These are phyloP conservation scores for Plasmodium knowlesi DNA, from an alignment of 169 alveolate genomes.

Conservation along the genomic window DNA sequence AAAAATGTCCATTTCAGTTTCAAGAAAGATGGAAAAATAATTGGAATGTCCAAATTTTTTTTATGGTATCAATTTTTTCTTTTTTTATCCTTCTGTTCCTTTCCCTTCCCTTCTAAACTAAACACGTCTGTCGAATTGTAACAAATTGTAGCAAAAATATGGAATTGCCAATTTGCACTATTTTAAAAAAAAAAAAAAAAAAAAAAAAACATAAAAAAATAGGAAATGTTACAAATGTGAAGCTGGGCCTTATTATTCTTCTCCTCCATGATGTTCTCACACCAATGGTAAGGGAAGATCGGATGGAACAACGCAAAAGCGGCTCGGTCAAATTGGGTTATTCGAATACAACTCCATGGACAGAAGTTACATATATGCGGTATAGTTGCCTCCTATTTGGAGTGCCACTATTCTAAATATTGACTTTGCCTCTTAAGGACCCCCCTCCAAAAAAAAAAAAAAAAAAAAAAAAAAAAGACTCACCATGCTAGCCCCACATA, in stretches of 20 bases:
- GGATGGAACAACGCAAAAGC: neutral
- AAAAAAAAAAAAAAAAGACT: neutral
- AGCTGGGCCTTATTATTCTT: neutral
- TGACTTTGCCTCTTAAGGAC: neutral
- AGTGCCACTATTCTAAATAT: neutral
- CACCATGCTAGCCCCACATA: neutral
- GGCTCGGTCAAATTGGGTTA: neutral
- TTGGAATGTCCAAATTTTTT: neutral
- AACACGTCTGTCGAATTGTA: neutral
- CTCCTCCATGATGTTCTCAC: neutral
- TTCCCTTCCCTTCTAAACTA: neutral
- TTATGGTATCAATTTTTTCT: neutral
- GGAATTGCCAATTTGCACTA: neutral
- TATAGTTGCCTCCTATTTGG: neutral
- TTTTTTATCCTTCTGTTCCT: neutral
- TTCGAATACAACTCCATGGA: neutral
- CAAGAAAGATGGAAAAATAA: neutral
- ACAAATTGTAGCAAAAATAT: neutral
- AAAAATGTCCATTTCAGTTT: neutral
- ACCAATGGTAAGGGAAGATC: neutral
- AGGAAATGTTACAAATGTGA: neutral
- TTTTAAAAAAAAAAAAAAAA: neutral
- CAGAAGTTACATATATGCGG: neutral
- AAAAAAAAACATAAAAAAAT: neutral
- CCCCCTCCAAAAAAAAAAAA: too few relatives aligned